These are phyloP conservation scores for Phytopythium chamaehyphon DNA, from an alignment of 352 stramenopile genomes.

Conservation along the genomic window DNA sequence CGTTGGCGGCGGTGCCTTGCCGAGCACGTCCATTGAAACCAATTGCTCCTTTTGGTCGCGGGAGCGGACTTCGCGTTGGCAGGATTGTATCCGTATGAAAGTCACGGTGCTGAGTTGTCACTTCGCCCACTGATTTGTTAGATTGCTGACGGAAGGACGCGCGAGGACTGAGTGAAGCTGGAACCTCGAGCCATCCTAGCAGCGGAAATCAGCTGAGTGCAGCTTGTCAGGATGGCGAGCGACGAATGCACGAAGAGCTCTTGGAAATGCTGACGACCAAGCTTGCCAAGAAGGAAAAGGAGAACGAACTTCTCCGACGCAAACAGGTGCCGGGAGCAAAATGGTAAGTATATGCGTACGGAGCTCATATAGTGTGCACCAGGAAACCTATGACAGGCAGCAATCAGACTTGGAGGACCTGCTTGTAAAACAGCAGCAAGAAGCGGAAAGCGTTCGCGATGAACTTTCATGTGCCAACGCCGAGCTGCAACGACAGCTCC, in stretches of 20 bases:
- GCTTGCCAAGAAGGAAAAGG: slow-evolving; percentile 60
- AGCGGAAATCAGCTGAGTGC: slow-evolving; percentile 14
- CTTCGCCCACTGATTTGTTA: neutral
- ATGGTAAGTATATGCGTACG: too few relatives aligned
- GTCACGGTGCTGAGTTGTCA: too few relatives aligned
- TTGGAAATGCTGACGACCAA: slow-evolving; percentile 61
- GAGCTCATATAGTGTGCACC: neutral
- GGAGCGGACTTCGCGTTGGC: slow-evolving; percentile 41
- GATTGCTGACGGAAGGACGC: slow-evolving; percentile 27
- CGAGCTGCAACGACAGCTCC: slow-evolving; percentile 31
- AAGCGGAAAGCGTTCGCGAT: slow-evolving; percentile 7
- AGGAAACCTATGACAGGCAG: slow-evolving; percentile 15
- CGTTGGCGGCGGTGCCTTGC: neutral
- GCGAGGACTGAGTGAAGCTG: slow-evolving; percentile 8
- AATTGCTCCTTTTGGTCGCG: slow-evolving; percentile 9
- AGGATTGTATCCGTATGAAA: slow-evolving; percentile 45
- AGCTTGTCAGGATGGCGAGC: slow-evolving; percentile 43
- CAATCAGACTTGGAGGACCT: slow-evolving; percentile 18
- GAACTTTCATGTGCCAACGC: slow-evolving; percentile 28
- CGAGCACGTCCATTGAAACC: slow-evolving; percentile 2
- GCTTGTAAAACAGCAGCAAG: slow-evolving; percentile 25
- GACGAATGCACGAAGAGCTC: slow-evolving; percentile 50
- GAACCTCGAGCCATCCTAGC: neutral
- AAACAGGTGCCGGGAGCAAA: too few relatives aligned
- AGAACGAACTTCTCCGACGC: slow-evolving; percentile 39